These are phyloP conservation scores for Pseudogymnoascus sp. DNA, from an alignment of 2,329 filamentous ascomycete genomes.

Conservation along the genomic window DNA sequence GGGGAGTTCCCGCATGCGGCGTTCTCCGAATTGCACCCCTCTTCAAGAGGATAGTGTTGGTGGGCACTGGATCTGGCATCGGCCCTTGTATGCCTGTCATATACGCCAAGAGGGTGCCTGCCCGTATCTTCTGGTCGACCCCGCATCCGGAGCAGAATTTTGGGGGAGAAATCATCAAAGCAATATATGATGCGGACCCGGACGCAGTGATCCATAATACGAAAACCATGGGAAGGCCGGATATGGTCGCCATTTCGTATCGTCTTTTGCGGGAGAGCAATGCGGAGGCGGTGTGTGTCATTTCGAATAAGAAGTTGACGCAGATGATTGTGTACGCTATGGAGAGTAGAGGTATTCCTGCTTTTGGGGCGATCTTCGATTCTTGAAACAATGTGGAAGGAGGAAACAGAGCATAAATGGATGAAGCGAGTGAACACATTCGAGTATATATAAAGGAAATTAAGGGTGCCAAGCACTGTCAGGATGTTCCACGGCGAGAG, in stretches of 20 bases:
- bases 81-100: conserved; percentile 45
- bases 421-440: too few relatives aligned
- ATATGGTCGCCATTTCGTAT: conserved; percentile 27
- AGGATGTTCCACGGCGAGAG: too few relatives aligned
- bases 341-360: conserved; percentile 28
- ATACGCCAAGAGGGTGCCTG: conserved; percentile 38
- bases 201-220: conserved; percentile 30
- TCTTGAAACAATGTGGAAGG: not conserved
- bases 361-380: conserved; percentile 33
- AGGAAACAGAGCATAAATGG: too few relatives aligned
- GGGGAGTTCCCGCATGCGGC: conserved; percentile 59
- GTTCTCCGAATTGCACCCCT: conserved; percentile 61
- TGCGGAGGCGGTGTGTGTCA: conserved; percentile 31
- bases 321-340: conserved; percentile 27
- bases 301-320: conserved; percentile 30
- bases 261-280: conserved; percentile 22
- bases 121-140: conserved; percentile 33
- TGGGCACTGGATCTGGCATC: conserved; percentile 68
- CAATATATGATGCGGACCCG: conserved; percentile 25
- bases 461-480: too few relatives aligned
- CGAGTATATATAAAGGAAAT: too few relatives aligned
- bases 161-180: conserved; percentile 25
- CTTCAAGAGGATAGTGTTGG: conserved; percentile 58
- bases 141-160: conserved; percentile 29
- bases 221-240: conserved; percentile 24